Evolutionary conservation across 2,329 filamentous ascomycete genomes (phyloP), one percentile per base, ranked within the genome.

Genomic region (Thermoascus crustaceus): DNA sequence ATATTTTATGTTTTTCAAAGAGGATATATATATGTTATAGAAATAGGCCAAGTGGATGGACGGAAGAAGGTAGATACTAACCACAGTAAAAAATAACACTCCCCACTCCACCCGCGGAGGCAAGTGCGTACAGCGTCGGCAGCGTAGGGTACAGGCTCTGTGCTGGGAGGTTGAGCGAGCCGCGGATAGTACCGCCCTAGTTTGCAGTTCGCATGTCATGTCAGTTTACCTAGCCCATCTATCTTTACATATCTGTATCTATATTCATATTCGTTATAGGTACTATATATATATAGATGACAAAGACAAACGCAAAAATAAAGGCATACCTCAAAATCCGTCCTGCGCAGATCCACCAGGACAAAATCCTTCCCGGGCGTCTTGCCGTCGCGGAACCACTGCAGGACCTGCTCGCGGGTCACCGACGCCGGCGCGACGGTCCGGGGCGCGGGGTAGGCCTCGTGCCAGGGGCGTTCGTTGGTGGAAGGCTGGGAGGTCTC

Each of bases 121-220:
- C 45, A 11, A 66, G 38, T 2, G 40, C 36, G 38, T 61, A 60
- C 9, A 66, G 26, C 0, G 56, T 58, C 16, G 61, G 52, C 5
- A 66, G 41, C 0, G 55, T 52, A 5, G 49, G 52, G 37, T 61
- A 63, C 3, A 67, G 41, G 35, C 52, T 64, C 42, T 66, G 62
- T 1, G 62, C 61, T 2, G 60, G 61, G 0, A 64, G 49, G 37
- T 66, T 66, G 14, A 81, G 61, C 1, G 76, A 77, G 2, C 67
- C 69, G 6, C 59, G 58, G 36, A 82, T 72, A 0, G 75, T 79
- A 25, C 76, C 78, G 17, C 78, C 78, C 73, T 74, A 40, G 23
- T n/a, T 36, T 49, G 18, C 7, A 6, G 18, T 16, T 24, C 13
- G 35, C 21, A 30, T 32, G 3, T 26, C 24, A 11, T 13, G 14